phyloP scores from a whole-genome alignment of 352 stramenopile species.

The Globisporangium paddicum region DNA sequence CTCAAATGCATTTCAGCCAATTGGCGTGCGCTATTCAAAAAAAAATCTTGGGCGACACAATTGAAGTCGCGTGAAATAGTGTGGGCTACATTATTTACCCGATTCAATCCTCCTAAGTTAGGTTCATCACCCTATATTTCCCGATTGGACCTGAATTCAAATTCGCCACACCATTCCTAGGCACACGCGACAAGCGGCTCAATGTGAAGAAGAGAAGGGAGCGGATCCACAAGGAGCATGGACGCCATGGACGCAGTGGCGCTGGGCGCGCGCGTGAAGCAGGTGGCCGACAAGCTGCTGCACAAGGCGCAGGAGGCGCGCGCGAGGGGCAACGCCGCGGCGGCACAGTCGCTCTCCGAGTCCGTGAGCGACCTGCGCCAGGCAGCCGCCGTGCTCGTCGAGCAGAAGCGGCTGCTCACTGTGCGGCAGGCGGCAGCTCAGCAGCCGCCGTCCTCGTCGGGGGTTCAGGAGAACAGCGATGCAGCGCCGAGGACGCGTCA shows the following conservation, averaged over 20 bases:
- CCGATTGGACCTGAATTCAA: neutral
- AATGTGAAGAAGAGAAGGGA: neutral
- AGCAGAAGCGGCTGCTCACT: constrained; percentile 48
- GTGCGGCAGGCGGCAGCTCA: neutral
- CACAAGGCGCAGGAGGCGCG: constrained; percentile 64
- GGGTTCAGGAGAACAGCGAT: constrained; percentile 13
- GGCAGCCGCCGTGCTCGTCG: constrained; percentile 41
- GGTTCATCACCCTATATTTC: no score
- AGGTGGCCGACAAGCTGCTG: constrained; percentile 74
- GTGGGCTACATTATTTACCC: no score
- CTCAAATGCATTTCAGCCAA: no score
- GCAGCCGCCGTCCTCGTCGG: constrained; percentile 14
- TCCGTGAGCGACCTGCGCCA: constrained; percentile 57
- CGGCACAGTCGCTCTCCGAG: constrained; percentile 34
- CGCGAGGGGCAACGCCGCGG: constrained; percentile 45
- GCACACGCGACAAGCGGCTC: neutral
- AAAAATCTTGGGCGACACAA: no score
- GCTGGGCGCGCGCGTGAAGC: constrained; percentile 55
- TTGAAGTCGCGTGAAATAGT: no score
- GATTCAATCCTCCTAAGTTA: no score
- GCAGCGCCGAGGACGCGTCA: constrained; percentile 8
- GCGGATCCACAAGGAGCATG: neutral
- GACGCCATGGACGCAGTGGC: constrained; percentile 34
- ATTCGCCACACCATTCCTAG: neutral
- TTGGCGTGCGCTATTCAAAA: no score